These are phyloP conservation scores for Thraustotheca clavata DNA, from an alignment of 352 stramenopile genomes.

Conservation along the genomic window DNA sequence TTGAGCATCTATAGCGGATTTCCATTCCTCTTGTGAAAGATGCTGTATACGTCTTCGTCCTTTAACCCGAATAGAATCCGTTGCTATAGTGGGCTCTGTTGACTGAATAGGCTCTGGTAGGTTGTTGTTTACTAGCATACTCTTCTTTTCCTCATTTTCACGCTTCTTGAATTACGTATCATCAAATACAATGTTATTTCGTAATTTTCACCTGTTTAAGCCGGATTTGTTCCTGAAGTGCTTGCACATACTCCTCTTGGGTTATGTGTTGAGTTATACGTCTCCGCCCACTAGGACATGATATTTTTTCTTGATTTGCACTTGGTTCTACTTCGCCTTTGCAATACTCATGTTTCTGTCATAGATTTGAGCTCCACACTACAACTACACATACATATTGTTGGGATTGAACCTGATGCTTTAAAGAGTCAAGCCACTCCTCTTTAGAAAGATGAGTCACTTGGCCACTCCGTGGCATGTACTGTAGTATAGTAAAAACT, in stretches of 20 bases:
- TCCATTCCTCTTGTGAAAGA: slow-evolving; percentile 6
- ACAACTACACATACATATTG: background rate
- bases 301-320: background rate
- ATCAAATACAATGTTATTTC: background rate
- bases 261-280: slow-evolving; percentile 6
- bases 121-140: background rate
- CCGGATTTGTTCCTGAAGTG: slow-evolving; percentile 18
- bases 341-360: background rate
- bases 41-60: slow-evolving; percentile 10
- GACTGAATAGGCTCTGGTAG: background rate
- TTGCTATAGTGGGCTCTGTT: background rate
- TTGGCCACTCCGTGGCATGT: background rate
- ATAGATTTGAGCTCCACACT: background rate
- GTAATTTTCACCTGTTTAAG: slow-evolving; percentile 5
- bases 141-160: background rate
- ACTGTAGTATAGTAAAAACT: background rate
- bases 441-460: background rate
- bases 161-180: background rate
- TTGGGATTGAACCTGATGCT: background rate
- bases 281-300: background rate
- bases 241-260: slow-evolving; percentile 11
- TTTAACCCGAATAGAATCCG: background rate
- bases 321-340: background rate
- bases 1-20: slow-evolving; percentile 3
- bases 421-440: slow-evolving; percentile 7